Conservation (phyloP, 257 asterid species). For the Leptodermis oblonga region DNA sequence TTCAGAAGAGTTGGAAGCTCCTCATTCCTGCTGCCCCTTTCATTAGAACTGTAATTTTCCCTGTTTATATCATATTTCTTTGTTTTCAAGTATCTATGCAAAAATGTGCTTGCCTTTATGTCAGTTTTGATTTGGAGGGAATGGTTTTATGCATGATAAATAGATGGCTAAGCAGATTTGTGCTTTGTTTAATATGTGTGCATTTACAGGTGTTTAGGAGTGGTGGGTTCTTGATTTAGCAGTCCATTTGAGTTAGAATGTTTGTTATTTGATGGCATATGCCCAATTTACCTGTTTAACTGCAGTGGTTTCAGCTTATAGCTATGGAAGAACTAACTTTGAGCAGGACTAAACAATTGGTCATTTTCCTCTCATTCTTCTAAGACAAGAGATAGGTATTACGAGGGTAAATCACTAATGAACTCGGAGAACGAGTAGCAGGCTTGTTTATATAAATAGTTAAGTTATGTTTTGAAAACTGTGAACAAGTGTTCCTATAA, state of each 20-base stretch:
- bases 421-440: not conserved
- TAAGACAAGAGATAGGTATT: not conserved
- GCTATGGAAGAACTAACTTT: not conserved
- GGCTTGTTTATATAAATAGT: not conserved
- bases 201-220: not conserved
- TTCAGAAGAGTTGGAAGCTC: conserved; percentile 58
- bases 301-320: not conserved
- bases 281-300: not conserved
- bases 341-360: not conserved
- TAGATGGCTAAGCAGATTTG: not conserved
- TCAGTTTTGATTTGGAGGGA: not conserved
- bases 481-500: not conserved
- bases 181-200: not conserved
- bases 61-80: not conserved
- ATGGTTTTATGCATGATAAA: not conserved
- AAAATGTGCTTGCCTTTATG: not conserved
- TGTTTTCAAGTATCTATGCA: no score
- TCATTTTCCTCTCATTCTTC: not conserved
- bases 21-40: conserved; percentile 89
- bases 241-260: not conserved
- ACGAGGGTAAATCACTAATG: not conserved
- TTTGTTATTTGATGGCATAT: not conserved
- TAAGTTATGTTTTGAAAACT: not conserved
- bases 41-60: conserved; percentile 50
- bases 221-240: not conserved